Conservation (phyloP, 169 alveolate species). For the Plasmodium fragile region DNA sequence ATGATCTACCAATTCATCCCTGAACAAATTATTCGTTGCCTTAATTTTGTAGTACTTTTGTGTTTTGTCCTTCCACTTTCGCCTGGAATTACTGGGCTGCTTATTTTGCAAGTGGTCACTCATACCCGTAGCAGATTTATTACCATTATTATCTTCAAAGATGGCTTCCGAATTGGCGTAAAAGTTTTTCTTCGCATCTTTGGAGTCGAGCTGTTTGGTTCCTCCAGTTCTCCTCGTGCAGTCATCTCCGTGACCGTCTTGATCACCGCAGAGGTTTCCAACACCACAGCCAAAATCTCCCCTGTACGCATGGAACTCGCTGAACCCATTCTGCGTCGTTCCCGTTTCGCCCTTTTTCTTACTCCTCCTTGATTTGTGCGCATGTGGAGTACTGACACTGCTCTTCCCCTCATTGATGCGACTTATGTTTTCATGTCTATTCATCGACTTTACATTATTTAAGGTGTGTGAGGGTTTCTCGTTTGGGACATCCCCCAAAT, state of each 20-base stretch:
- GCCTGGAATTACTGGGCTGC: neutral
- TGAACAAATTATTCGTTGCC: conserved; percentile 36
- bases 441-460: neutral
- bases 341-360: neutral
- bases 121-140: neutral
- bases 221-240: neutral
- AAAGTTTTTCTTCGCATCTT: conserved; percentile 11
- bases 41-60: conserved; percentile 14
- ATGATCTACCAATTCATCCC: conserved; percentile 15
- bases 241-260: neutral
- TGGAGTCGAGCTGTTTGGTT: neutral
- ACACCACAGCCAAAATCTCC: neutral
- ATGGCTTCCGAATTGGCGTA: conserved; percentile 47
- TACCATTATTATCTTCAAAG: conserved; percentile 25
- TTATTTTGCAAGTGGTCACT: neutral
- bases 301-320: neutral
- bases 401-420: neutral
- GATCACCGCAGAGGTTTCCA: neutral
- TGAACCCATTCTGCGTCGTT: neutral
- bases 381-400: neutral
- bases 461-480: neutral
- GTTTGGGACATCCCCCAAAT: neutral
- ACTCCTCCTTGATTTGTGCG: neutral
- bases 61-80: neutral
- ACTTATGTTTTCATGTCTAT: neutral